Percentiles rank a stretch among this genome's conserved stretches.
These are phyloP conservation scores for Rhodamnia argentea DNA, from an alignment of 345 rosid genomes.

Conservation along the genomic window DNA sequence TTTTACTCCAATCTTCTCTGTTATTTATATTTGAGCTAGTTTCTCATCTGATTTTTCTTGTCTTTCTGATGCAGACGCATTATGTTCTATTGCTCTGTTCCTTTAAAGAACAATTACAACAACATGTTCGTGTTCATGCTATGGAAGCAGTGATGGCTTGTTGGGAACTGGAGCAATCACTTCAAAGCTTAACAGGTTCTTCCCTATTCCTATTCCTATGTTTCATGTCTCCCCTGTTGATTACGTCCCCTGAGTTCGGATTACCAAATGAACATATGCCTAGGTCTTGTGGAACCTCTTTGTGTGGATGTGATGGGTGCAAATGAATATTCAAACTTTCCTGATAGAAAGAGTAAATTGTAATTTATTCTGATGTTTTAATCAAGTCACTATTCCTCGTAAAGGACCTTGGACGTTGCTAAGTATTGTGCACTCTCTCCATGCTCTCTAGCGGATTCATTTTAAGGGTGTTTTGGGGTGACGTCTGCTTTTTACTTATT, in stretches of 20 bases:
- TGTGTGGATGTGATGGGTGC: not conserved
- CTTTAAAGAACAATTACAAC: slow-evolving; percentile 94
- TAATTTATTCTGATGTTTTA: not conserved
- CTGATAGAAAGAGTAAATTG: not conserved
- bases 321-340: not conserved
- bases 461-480: not conserved
- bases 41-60: not conserved
- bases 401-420: not conserved
- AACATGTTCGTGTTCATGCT: slow-evolving; percentile 97
- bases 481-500: not conserved
- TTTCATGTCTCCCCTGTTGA: not conserved
- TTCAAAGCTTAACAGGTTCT: slow-evolving; percentile 90
- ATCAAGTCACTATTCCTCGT: not conserved
- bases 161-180: slow-evolving; percentile 97
- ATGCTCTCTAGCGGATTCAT: not conserved
- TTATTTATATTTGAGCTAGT: not conserved
- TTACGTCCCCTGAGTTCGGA: not conserved
- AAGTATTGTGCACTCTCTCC: not conserved
- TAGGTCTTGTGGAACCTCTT: not conserved
- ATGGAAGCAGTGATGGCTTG: slow-evolving; percentile 99
- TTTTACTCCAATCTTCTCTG: not conserved
- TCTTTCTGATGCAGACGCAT: slow-evolving; percentile 48
- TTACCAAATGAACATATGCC: not conserved
- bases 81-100: slow-evolving; percentile 85
- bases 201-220: not conserved